These are phyloP conservation scores for Sanghuangporus weigelae DNA, from an alignment of 1,284 basidiomycete genomes.

Conservation along the genomic window DNA sequence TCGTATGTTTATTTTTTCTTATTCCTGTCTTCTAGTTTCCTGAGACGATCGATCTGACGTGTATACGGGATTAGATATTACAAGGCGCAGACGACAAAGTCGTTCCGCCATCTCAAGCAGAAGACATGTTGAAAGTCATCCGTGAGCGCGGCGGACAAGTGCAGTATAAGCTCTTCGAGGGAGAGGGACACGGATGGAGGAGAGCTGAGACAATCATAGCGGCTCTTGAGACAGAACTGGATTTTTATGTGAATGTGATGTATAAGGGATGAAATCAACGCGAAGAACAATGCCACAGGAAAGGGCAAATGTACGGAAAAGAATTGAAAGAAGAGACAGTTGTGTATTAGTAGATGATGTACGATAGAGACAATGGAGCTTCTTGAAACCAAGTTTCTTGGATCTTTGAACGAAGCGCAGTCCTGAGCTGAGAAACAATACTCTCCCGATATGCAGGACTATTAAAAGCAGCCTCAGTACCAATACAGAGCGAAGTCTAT, in stretches of 20 bases:
- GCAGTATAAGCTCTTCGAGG: constrained; percentile 45
- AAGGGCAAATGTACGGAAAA: background rate
- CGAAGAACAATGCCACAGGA: background rate
- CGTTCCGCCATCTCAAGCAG: constrained; percentile 52
- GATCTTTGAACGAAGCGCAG: no score
- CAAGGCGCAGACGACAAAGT: constrained; percentile 53
- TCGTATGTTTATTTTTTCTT: constrained; percentile 38
- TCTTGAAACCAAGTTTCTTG: no score
- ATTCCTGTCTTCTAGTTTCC: background rate
- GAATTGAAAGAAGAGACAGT: no score
- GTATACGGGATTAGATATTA: constrained; percentile 35
- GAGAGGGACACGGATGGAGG: constrained; percentile 55
- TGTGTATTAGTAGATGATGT: no score
- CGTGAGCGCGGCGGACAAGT: constrained; percentile 37
- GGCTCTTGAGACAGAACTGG: constrained; percentile 39
- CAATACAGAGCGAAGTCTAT: background rate
- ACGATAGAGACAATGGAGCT: no score
- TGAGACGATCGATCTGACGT: background rate
- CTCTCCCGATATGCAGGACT: no score
- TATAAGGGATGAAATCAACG: background rate
- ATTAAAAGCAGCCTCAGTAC: no score
- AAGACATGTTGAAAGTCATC: constrained; percentile 40
- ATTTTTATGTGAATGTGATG: constrained; percentile 33
- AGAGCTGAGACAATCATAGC: constrained; percentile 38
- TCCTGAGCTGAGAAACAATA: no score